Base-by-base conservation (phyloP, 257 asterid genomes). In the Linderniella brevidens region DNA sequence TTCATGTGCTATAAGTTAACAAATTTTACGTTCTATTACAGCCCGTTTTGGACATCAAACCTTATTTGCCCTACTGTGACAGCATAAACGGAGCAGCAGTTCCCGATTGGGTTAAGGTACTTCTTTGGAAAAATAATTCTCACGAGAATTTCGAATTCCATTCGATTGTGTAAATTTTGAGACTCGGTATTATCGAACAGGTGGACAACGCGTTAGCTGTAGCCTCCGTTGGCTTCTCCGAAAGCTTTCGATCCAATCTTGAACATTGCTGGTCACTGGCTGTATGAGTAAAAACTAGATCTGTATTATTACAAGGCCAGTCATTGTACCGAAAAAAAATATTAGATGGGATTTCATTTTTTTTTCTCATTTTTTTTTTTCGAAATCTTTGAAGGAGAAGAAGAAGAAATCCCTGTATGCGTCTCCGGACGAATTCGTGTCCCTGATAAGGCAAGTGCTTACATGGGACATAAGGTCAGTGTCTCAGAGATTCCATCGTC, bases 21-120 rank as follows among this genome's bases (percentile, higher is more conserved):
- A 11, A 13, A 13, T 5, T 43, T 43, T 3, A 5, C 38, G 20
- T 13, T 20, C 41, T 51, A 52, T 69, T 37, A 52, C 86, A 86
- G 96, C 98, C 98, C n/a, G 78, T 90, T 55, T 79, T 90, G 50
- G 98, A 90, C 60, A 67, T 90, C 63, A 90, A 90, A 65, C 98
- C 96, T 38, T 90, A 90, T 73, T 70, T 90, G 61, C 96, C 94
- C 32, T 85, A 84, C 54, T 80, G 96, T 62, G 98, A 90, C 74
- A 81, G 75, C 59, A 56, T 90, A 54, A 57, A 47, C 8, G 86
- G 62, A 67, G 96, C 98, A 53, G 60, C 61, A 35, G 81, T 77
- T 52, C 98, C 98, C 8, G 74, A 71, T 29, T 90, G 98, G 98
- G 92, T 90, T 46, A 75, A 85, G 94, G 96, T 86, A 73, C 37